Evolutionary conservation across 2,329 filamentous ascomycete species (phyloP).

Genomic region (Colletotrichum liaoningense): DNA sequence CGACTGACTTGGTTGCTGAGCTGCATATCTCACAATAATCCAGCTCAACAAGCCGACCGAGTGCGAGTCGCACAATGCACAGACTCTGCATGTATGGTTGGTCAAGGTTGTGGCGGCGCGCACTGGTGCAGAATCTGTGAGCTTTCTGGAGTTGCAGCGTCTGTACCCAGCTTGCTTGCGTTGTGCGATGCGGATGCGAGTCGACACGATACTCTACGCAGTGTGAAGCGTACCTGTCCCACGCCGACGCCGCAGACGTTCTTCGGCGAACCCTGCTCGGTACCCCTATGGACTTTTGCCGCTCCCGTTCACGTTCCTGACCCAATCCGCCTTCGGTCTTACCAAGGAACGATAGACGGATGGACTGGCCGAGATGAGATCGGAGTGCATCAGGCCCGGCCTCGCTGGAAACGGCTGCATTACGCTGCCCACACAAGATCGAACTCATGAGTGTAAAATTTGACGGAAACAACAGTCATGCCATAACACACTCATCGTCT

Average conservation of each 20-base stretch:
- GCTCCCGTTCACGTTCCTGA: not conserved
- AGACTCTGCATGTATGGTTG: conserved; percentile 13
- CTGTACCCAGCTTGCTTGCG: conserved; percentile 12
- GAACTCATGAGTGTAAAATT: not conserved
- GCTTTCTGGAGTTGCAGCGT: not conserved
- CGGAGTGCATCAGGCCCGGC: not conserved
- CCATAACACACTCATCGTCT: not conserved
- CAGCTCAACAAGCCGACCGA: conserved; percentile 11
- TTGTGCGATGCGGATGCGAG: conserved; percentile 32
- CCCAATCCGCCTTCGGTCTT: not conserved
- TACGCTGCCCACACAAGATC: not conserved
- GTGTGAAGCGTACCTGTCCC: not conserved
- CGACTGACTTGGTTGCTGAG: not conserved
- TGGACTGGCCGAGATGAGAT: not conserved
- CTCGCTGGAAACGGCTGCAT: conserved; percentile 26
- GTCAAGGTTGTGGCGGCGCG: not conserved
- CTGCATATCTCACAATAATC: not conserved
- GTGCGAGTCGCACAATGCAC: conserved; percentile 15
- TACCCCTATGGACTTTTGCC: not conserved
- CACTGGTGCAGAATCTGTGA: conserved; percentile 23
- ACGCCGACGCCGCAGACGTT: conserved; percentile 8
- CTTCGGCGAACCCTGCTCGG: not conserved
- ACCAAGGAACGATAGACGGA: not conserved
- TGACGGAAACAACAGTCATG: conserved; percentile 26
- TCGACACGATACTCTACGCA: not conserved